Percentiles rank a stretch among this genome's conserved stretches.
Evolutionary conservation across 192 early-diverging fungal genomes (phyloP).

Genomic region (Linnemannia hyalina): DNA sequence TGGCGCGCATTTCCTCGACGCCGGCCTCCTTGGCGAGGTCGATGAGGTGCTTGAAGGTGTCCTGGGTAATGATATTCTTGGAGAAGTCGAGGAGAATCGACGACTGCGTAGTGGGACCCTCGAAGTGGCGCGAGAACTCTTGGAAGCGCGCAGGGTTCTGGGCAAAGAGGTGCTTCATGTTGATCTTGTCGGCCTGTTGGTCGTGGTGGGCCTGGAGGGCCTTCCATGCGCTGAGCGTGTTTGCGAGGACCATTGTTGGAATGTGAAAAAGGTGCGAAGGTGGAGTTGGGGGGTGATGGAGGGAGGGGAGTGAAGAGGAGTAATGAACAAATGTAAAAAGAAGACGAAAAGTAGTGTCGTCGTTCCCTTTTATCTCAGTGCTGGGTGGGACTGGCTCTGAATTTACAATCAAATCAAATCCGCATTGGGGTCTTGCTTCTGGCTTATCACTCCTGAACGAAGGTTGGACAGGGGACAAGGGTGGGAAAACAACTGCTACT

Average conservation of each 20-base stretch:
- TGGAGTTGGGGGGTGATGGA: neutral
- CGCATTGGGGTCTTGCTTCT: slow-evolving; percentile 5
- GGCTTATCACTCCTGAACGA: neutral
- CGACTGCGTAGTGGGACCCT: slow-evolving; percentile 68
- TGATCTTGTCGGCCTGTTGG: slow-evolving; percentile 74
- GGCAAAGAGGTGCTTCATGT: slow-evolving; percentile 86
- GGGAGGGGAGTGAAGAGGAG: neutral
- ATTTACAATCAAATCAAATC: neutral
- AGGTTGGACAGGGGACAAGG: neutral
- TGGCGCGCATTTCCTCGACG: slow-evolving; percentile 88
- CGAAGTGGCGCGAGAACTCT: slow-evolving; percentile 81
- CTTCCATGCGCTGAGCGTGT: slow-evolving; percentile 86
- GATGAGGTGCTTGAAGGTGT: slow-evolving; percentile 85
- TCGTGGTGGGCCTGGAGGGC: slow-evolving; percentile 93
- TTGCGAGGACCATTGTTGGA: slow-evolving; percentile 75
- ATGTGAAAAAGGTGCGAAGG: neutral
- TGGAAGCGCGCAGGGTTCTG: slow-evolving; percentile 83
- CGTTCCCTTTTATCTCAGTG: neutral
- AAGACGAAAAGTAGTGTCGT: slow-evolving; percentile 6
- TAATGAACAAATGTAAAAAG: slow-evolving; percentile 11
- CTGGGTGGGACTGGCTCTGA: neutral
- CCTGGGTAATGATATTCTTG: slow-evolving; percentile 92
- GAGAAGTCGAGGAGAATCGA: slow-evolving; percentile 94
- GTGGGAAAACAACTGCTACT: neutral
- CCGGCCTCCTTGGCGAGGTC: slow-evolving; percentile 86